Evolutionary conservation across 805 yeast genomes (phyloP), one percentile per base, ranked within the genome.

Genomic region (Candida ortonii): DNA sequence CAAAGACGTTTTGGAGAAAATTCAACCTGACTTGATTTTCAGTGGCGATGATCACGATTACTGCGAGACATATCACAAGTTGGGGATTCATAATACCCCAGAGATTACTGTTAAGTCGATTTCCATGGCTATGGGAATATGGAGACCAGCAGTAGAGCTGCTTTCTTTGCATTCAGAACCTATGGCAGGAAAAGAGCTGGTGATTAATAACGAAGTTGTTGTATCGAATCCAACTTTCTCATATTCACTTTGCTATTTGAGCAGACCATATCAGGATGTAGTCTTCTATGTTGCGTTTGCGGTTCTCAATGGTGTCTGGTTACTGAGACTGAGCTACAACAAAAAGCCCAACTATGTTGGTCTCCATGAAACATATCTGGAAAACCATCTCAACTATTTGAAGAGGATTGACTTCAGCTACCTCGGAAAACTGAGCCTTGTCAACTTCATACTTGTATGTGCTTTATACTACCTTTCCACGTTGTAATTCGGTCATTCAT

Each of bases 31-130:
- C 11, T 58, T 80, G 8, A 69, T 84, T 4, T 85, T 88, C 52
- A 78, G 94, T 5, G 99, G 98, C 1, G 99, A 93, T 57, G 98
- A 93, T 57, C 99, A 93, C 62, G 98, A 93, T 57, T 88, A 86
- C 49, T 93, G 99, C 57, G 50, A 46, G 25, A 34, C 42, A 3
- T 20, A 28, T 5, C 50, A 46, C 24, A 33, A 28, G 1, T 42
- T 46, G 23, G 14, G 25, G 13, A 22, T 33, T 3, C 48, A 41
- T 9, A 16, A 33, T 13, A 34, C 48, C 10, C 26, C 34, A 33
- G 98, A 93, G 56, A 77, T 83, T 44, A 86, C 96, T 0, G 88
- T 89, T 18, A 93, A 93, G 58, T 78, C 95, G 3, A 77, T 83
- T 33, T 82, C 96, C 10, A 84, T 93, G 95, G 89, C 95, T 15